Base-by-base conservation (phyloP, 2,329 filamentous ascomycete genomes). In the Fusarium sp. region DNA sequence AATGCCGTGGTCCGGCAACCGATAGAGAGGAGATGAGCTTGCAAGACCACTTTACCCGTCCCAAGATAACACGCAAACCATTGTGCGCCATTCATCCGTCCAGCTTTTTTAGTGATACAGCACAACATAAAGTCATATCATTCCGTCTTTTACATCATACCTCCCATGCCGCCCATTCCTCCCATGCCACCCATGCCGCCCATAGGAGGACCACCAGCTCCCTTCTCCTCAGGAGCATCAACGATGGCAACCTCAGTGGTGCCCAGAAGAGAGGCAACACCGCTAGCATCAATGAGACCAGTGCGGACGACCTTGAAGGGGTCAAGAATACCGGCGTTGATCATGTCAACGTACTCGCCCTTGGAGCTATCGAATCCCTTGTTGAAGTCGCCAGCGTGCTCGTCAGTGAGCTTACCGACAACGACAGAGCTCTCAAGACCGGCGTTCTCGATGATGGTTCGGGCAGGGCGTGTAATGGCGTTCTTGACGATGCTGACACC, bases 331-430 rank as follows among this genome's bases (percentile, higher is more conserved):
- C 96, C 96, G 77, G 94, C 91, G 72, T 90, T 84, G 81, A 99
- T 98, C 96, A 99, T 98, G 88, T 99, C 95, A 77, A 98, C 95
- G 86, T 97, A 99, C 88, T 98, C 93, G 85, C 95, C 95, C 89
- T 95, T 97, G 83, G 94, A 87, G 86, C 93, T 96, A 90, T 99
- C 94, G 87, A 94, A 99, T 75, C 96, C 96, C 88, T 93, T 96
- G 93, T 98, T 97, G 91, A 99, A 99, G 85, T 99, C 95, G 75
- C 83, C 82, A 82, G 90, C 95, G 82, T 89, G 95, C 86, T 99
- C 96, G 79, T 98, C 95, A 80, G 93, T 96, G 78, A 99, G 93
- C 91, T 99, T 99, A 84, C 96, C 96, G 80, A 99, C 94, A 70
- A 99, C 91, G 65, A 99, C 96, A 63, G 94, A 95, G 78, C 96